A percentile compares a stretch with the other conserved stretches of the same genome.
These are phyloP conservation scores for Onygenales sp. DNA, from an alignment of 2,329 filamentous ascomycete species.

Conservation along the genomic window DNA sequence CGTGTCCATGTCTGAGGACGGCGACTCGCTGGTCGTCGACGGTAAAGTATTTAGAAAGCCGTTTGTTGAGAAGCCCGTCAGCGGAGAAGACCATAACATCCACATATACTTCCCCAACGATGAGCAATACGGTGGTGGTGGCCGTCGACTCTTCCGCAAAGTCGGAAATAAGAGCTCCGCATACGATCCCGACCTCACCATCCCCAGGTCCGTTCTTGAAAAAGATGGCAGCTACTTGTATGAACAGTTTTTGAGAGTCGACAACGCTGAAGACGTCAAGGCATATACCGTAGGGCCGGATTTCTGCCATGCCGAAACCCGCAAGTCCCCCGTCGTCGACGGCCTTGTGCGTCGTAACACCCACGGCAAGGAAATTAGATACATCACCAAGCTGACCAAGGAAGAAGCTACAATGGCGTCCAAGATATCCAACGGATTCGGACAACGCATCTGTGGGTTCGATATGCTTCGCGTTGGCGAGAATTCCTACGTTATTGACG, in stretches of 20 bases:
- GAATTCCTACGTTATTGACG: constrained; percentile 94
- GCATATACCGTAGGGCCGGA: constrained; percentile 90
- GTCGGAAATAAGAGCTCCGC: constrained; percentile 99
- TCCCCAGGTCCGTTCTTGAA: constrained; percentile 75
- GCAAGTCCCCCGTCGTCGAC: constrained; percentile 95
- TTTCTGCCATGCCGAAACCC: constrained; percentile 93
- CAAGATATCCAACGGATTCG: constrained; percentile 84
- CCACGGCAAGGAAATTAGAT: constrained; percentile 92
- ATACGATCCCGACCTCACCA: constrained; percentile 65
- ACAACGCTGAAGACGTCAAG: constrained; percentile 97
- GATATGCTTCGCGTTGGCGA: constrained; percentile 81
- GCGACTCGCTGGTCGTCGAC: constrained; percentile 80
- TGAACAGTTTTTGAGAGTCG: constrained; percentile 91
- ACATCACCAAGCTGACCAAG: constrained; percentile 73
- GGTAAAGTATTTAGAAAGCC: constrained; percentile 75
- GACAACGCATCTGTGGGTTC: constrained; percentile 91
- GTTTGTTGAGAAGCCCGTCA: constrained; percentile 98
- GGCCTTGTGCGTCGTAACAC: constrained; percentile 92
- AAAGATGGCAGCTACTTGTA: constrained; percentile 82
- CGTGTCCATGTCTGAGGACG: constrained; percentile 81
- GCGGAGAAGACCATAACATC: constrained; percentile 96
- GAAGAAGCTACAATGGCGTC: constrained; percentile 80
- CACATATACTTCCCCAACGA: constrained; percentile 86
- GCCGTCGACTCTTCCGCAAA: constrained; percentile 86
- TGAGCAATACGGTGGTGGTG: constrained; percentile 70